phyloP scores from a whole-genome alignment of 176 grass and related monocot genomes.

The Ampelocalamus luodianensis region DNA sequence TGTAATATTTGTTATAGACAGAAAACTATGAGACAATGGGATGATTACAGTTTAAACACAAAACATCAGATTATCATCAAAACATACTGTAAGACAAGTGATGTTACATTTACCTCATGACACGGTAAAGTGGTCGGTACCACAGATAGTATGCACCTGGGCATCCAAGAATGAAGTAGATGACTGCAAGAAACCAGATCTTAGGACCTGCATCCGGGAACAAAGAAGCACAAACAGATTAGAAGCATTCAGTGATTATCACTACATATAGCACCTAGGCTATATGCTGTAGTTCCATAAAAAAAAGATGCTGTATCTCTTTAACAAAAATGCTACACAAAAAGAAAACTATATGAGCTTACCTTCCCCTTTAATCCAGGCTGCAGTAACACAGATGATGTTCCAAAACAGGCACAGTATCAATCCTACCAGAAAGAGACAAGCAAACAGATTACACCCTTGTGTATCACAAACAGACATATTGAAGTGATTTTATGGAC shows the following conservation, averaged over 20 bases:
- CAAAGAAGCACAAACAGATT: constrained; percentile 7
- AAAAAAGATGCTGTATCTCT: neutral
- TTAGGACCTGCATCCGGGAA: constrained; percentile 60
- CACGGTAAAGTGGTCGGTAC: constrained; percentile 78
- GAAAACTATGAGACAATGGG: neutral
- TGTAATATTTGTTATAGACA: constrained; percentile 35
- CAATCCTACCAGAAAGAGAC: constrained; percentile 48
- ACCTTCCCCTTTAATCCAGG: constrained; percentile 73
- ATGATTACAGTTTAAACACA: neutral
- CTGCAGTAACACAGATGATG: constrained; percentile 58
- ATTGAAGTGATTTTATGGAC: neutral
- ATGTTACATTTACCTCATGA: constrained; percentile 57
- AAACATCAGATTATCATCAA: neutral
- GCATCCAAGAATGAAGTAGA: constrained; percentile 78
- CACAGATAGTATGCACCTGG: constrained; percentile 70
- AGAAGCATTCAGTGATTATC: neutral
- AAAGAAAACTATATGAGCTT: neutral
- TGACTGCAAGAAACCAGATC: constrained; percentile 77
- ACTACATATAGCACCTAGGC: neutral
- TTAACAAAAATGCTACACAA: neutral
- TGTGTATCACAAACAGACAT: neutral
- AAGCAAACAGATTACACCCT: neutral
- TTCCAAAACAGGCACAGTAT: constrained; percentile 70
- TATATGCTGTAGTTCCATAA: neutral
- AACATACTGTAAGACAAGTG: neutral